These are phyloP conservation scores for Trametes punicea DNA, from an alignment of 768 basidiomycete species.

Conservation along the genomic window DNA sequence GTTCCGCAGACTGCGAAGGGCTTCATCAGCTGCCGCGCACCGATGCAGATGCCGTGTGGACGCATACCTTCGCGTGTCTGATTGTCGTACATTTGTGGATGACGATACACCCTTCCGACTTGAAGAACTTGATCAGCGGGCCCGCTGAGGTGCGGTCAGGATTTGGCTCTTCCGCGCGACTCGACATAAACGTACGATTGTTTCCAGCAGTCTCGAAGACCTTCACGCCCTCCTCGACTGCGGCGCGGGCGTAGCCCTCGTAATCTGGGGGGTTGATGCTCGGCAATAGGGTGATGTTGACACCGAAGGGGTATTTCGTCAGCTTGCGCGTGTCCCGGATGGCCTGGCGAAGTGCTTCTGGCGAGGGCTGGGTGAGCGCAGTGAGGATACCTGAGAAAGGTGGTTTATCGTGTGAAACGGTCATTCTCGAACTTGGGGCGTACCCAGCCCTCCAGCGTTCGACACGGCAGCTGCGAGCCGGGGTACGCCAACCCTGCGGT, in stretches of 20 bases:
- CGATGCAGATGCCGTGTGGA: neutral
- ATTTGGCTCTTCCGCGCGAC: neutral
- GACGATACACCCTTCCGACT: slow-evolving; percentile 71
- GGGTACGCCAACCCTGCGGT: slow-evolving; percentile 73
- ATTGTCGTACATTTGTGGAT: slow-evolving; percentile 91
- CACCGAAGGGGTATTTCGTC: slow-evolving; percentile 76
- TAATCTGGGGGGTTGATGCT: slow-evolving; percentile 91
- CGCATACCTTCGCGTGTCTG: slow-evolving; percentile 71
- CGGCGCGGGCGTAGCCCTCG: slow-evolving; percentile 73
- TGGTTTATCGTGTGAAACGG: neutral
- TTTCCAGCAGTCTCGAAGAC: slow-evolving; percentile 94
- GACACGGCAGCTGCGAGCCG: slow-evolving; percentile 73
- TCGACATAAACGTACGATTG: slow-evolving; percentile 56
- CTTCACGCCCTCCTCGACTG: slow-evolving; percentile 82
- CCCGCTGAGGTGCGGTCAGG: slow-evolving; percentile 48
- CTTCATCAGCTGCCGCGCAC: neutral
- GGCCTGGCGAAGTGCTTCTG: slow-evolving; percentile 74
- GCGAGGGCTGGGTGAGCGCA: slow-evolving; percentile 83
- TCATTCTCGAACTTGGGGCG: slow-evolving; percentile 12
- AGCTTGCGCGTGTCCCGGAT: slow-evolving; percentile 73
- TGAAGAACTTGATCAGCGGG: slow-evolving; percentile 76
- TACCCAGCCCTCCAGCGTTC: slow-evolving; percentile 79
- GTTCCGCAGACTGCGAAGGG: slow-evolving; percentile 52
- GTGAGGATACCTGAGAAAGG: slow-evolving; percentile 64
- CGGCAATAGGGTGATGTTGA: slow-evolving; percentile 85